Evolutionary conservation across 106 monocot genomes (phyloP).

Genomic region (Allium fistulosum): DNA sequence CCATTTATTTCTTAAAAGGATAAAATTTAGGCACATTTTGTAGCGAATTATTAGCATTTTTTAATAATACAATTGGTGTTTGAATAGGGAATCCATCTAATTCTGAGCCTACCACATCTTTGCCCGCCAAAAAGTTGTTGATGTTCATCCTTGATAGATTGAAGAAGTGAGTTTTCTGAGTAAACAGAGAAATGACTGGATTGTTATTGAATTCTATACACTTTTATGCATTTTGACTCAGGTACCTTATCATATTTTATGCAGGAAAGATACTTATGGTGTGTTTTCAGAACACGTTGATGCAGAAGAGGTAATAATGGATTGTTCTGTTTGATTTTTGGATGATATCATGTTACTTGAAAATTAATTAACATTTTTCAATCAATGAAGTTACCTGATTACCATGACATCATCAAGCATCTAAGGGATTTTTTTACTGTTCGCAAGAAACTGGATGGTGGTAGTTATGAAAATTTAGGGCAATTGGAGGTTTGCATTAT

Average conservation of each 20-base stretch:
- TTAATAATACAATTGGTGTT: constrained; percentile 2
- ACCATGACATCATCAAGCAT: constrained; percentile 57
- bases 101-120: constrained; percentile 58
- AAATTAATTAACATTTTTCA: too few species aligned
- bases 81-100: constrained; percentile 24
- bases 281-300: constrained; percentile 88
- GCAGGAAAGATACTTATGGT: constrained; percentile 89
- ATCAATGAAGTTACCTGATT: constrained; percentile 52
- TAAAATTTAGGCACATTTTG: not conserved
- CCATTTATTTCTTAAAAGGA: constrained; percentile 25
- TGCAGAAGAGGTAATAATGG: constrained; percentile 52
- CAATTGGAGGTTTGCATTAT: too few species aligned
- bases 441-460: too few species aligned
- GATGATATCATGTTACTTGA: too few species aligned
- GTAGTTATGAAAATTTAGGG: too few species aligned
- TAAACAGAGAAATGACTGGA: not conserved
- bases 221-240: not conserved
- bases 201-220: not conserved
- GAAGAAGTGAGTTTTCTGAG: constrained; percentile 56
- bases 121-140: constrained; percentile 93
- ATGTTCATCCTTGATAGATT: constrained; percentile 89
- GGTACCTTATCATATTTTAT: not conserved
- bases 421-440: constrained; percentile 68
- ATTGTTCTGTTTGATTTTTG: not conserved
- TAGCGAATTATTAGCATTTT: constrained; percentile 12